These are phyloP conservation scores for Aegle marmelos DNA, from an alignment of 345 rosid genomes.

Conservation along the genomic window DNA sequence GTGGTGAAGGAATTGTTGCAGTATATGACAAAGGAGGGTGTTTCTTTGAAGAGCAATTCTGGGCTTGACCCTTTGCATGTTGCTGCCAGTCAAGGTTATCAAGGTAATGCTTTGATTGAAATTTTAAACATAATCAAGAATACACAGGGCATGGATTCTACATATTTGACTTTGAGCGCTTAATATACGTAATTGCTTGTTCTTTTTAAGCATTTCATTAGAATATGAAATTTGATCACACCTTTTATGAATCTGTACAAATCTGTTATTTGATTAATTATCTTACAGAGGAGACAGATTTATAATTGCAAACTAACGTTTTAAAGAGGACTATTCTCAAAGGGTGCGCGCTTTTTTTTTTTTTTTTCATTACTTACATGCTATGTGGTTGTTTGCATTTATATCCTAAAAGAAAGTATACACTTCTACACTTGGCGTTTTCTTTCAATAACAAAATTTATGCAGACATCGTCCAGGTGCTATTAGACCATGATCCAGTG, in stretches of 20 bases:
- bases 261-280: too few species aligned
- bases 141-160: neutral
- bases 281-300: too few species aligned
- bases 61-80: slow-evolving; percentile 76
- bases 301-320: too few species aligned
- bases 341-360: too few species aligned
- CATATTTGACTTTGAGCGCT: too few species aligned
- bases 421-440: neutral
- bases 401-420: slow-evolving; percentile 3
- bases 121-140: neutral
- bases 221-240: neutral
- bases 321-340: too few species aligned
- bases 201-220: neutral
- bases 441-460: slow-evolving; percentile 13
- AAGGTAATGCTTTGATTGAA: slow-evolving; percentile 37
- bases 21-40: slow-evolving; percentile 56
- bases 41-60: slow-evolving; percentile 59
- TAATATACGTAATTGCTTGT: too few species aligned
- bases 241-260: too few species aligned
- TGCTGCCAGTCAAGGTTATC: slow-evolving; percentile 84
- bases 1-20: slow-evolving; percentile 69
- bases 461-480: slow-evolving; percentile 79
- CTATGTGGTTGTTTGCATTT: slow-evolving; percentile 4
- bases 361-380: neutral
- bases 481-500: slow-evolving; percentile 60